These are phyloP conservation scores for Mucor sp. DNA, from an alignment of 371 early-diverging fungal genomes.

Conservation along the genomic window DNA sequence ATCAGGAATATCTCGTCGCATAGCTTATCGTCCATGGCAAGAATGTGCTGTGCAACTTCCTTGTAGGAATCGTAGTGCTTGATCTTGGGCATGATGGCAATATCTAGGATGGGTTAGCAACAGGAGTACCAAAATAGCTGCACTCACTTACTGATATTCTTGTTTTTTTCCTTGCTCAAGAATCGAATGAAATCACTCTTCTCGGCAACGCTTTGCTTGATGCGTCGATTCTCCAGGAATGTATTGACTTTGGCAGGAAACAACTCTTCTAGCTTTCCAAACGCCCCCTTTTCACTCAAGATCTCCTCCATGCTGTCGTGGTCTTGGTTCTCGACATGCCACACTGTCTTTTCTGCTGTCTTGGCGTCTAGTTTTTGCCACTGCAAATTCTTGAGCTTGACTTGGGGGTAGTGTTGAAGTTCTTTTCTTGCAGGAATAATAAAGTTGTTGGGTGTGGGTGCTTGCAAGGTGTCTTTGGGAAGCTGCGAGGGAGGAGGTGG, in stretches of 20 bases:
- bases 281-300: constrained; percentile 32
- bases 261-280: constrained; percentile 38
- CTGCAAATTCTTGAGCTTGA: constrained; percentile 47
- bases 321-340: constrained; percentile 25
- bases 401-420: constrained; percentile 42
- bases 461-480: neutral
- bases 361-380: constrained; percentile 48
- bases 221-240: constrained; percentile 35
- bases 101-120: constrained; percentile 11
- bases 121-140: neutral
- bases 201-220: constrained; percentile 14
- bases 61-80: constrained; percentile 21
- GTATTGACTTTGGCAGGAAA: constrained; percentile 48
- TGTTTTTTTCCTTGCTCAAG: constrained; percentile 40
- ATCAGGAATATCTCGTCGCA: constrained; percentile 43
- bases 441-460: neutral
- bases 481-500: neutral
- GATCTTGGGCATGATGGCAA: constrained; percentile 32
- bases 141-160: constrained; percentile 40
- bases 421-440: constrained; percentile 32
- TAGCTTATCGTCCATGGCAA: constrained; percentile 35
- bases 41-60: constrained; percentile 22
- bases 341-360: constrained; percentile 38
- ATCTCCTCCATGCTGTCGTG: constrained; percentile 34
- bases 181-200: constrained; percentile 33